Evolutionary conservation across 1,139 yeast genomes (phyloP).

Genomic region (Meyerozyma smithsonii): DNA sequence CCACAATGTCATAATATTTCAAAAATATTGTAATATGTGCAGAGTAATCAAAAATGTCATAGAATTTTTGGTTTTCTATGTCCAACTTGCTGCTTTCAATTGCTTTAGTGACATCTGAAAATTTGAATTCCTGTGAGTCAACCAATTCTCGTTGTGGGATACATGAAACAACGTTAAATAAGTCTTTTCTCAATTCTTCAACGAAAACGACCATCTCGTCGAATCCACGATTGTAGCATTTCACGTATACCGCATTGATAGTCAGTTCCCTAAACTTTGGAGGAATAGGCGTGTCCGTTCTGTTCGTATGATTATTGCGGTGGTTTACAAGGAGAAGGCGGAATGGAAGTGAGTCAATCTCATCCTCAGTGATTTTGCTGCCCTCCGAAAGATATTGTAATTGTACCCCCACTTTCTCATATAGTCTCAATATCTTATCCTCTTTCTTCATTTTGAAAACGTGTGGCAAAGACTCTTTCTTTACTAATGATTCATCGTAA

Average conservation of each 20-base stretch:
- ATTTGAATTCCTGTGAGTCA: conserved; percentile 21
- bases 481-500: conserved; percentile 45
- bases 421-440: conserved; percentile 48
- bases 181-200: conserved; percentile 37
- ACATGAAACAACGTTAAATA: conserved; percentile 17
- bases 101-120: conserved; percentile 19
- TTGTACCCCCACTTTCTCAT: conserved; percentile 43
- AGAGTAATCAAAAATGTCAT: conserved; percentile 23
- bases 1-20: conserved; percentile 61
- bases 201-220: conserved; percentile 47
- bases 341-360: conserved; percentile 29
- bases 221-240: conserved; percentile 34
- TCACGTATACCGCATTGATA: conserved; percentile 37
- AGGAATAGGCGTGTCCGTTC: conserved; percentile 55
- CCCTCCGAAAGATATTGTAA: conserved; percentile 27
- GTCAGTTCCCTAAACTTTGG: conserved; percentile 25
- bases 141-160: conserved; percentile 5
- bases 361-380: conserved; percentile 7
- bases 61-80: conserved; percentile 11
- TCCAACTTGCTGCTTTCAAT: conserved; percentile 10
- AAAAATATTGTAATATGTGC: conserved; percentile 52
- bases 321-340: conserved; percentile 64
- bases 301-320: conserved; percentile 68
- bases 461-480: conserved; percentile 47
- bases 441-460: conserved; percentile 54